These are phyloP conservation scores for Aspergillus cavernicola DNA, from an alignment of 495 filamentous ascomycete genomes.

Conservation along the genomic window DNA sequence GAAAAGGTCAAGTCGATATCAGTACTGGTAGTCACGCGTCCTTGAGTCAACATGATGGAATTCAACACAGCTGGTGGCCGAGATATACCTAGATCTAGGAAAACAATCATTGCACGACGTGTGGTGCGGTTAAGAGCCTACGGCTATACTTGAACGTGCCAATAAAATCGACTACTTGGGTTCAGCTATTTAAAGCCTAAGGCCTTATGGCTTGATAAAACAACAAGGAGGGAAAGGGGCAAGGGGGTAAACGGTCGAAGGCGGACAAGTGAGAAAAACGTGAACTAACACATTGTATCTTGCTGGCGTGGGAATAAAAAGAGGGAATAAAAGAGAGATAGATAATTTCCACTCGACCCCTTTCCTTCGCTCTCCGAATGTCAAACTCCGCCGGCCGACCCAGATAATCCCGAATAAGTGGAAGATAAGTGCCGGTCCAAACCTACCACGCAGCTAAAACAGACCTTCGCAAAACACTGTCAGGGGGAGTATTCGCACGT, in stretches of 20 bases:
- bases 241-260: constrained; percentile 17
- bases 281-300: constrained; percentile 43
- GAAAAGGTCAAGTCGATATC: too few species aligned
- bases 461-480: constrained; percentile 40
- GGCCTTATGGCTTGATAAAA: constrained; percentile 7
- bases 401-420: constrained; percentile 40
- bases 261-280: constrained; percentile 29
- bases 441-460: constrained; percentile 41
- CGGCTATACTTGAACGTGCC: too few species aligned
- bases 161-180: constrained; percentile 17
- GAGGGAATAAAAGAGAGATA: constrained; percentile 47
- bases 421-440: constrained; percentile 41
- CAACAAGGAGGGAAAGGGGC: constrained; percentile 12
- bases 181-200: constrained; percentile 18
- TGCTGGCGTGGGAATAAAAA: constrained; percentile 48
- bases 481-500: constrained; percentile 39
- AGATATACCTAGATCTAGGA: neutral
- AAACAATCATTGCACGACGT: too few species aligned
- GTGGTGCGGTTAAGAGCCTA: too few species aligned
- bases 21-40: too few species aligned
- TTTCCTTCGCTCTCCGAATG: constrained; percentile 48
- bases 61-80: too few species aligned
- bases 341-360: constrained; percentile 48
- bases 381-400: constrained; percentile 50
- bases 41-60: too few species aligned